Evolutionary conservation across 805 yeast species (phyloP).

Genomic region (Phaffomyces antillensis): DNA sequence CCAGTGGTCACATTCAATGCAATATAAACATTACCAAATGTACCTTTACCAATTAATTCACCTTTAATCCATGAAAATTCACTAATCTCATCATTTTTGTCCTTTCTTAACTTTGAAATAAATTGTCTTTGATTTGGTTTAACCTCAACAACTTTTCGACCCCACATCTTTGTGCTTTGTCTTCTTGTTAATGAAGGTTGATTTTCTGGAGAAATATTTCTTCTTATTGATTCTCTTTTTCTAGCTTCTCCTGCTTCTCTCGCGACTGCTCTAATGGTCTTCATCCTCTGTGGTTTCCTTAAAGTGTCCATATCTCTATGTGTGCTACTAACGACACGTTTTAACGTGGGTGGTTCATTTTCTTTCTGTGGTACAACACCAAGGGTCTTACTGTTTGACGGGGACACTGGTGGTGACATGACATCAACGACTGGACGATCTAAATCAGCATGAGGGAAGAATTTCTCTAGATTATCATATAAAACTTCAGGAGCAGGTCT

Average conservation of each 20-base stretch:
- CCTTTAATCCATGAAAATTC: conserved; percentile 98
- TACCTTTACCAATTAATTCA: conserved; percentile 92
- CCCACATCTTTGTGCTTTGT: conserved; percentile 95
- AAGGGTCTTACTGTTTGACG: conserved; percentile 21
- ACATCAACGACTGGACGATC: conserved; percentile 87
- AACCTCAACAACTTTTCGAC: conserved; percentile 85
- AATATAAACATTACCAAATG: conserved; percentile 88
- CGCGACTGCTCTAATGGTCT: conserved; percentile 89
- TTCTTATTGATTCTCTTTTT: conserved; percentile 26
- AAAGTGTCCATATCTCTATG: conserved; percentile 14
- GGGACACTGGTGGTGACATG: conserved; percentile 51
- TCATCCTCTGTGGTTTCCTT: conserved; percentile 56
- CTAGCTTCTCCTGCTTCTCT: conserved; percentile 75
- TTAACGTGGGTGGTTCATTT: conserved; percentile 7
- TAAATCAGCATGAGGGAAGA: conserved; percentile 86
- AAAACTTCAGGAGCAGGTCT: conserved; percentile 95
- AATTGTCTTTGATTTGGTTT: conserved; percentile 60
- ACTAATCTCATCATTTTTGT: conserved; percentile 56
- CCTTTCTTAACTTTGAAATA: conserved; percentile 54
- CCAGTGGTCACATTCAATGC: conserved; percentile 95
- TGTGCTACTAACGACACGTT: conserved; percentile 16
- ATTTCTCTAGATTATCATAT: conserved; percentile 83
- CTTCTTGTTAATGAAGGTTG: conserved; percentile 45
- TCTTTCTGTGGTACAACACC: neutral
- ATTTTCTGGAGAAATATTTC: conserved; percentile 13